Conservation (phyloP, 2,329 filamentous ascomycete genomes). For the Exophiala oligosperma region DNA sequence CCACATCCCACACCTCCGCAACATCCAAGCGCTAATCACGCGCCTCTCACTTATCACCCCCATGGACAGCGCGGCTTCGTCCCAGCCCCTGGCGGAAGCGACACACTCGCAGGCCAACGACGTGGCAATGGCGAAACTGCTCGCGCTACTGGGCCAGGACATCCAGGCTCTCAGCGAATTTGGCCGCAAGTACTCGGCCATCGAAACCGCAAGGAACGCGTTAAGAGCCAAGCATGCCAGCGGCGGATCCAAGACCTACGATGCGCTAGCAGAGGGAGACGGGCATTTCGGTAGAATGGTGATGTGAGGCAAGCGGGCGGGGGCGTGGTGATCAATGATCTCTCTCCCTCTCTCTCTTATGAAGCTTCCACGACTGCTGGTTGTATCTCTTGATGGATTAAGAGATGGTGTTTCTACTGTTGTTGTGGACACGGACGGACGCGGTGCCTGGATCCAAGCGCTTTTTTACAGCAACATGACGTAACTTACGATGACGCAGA, state of each 20-base stretch:
- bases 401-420: too few species aligned
- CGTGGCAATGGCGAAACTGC: slow-evolving; percentile 73
- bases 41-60: slow-evolving; percentile 81
- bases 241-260: slow-evolving; percentile 5
- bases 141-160: slow-evolving; percentile 73
- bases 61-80: slow-evolving; percentile 52
- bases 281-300: slow-evolving; percentile 11
- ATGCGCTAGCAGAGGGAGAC: slow-evolving; percentile 21
- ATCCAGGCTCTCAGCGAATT: slow-evolving; percentile 70
- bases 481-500: neutral
- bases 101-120: slow-evolving; percentile 79
- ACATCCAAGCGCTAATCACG: slow-evolving; percentile 81
- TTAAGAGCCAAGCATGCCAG: slow-evolving; percentile 6
- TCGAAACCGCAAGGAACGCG: slow-evolving; percentile 45
- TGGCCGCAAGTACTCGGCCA: slow-evolving; percentile 69
- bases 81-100: slow-evolving; percentile 63
- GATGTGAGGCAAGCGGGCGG: neutral
- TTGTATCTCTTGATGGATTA: too few species aligned
- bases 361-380: too few species aligned
- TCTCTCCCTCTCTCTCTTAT: too few species aligned
- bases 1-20: slow-evolving; percentile 75
- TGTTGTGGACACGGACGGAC: too few species aligned
- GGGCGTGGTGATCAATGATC: neutral
- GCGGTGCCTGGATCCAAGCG: too few species aligned
- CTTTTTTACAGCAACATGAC: too few species aligned